phyloP scores from a whole-genome alignment of 805 yeast genomes.

The Cyberlindnera maclurae region DNA sequence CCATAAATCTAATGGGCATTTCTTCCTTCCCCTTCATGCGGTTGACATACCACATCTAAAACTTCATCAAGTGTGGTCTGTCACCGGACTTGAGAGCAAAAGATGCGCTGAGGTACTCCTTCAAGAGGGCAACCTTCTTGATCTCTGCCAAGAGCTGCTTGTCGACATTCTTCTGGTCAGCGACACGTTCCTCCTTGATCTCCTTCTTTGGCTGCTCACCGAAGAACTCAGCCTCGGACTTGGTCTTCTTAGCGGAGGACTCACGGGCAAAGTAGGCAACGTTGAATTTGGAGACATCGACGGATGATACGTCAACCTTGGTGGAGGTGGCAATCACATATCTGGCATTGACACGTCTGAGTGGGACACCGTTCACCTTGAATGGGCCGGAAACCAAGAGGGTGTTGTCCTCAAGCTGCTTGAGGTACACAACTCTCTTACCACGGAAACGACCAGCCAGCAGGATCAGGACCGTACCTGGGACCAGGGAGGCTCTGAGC shows the following conservation, averaged over 20 bases:
- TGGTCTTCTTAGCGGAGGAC: slow-evolving; percentile 72
- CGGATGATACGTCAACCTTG: slow-evolving; percentile 69
- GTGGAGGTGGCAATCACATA: slow-evolving; percentile 99
- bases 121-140: slow-evolving; percentile 95
- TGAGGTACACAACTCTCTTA: slow-evolving; percentile 97
- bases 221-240: slow-evolving; percentile 91
- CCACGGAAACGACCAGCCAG: slow-evolving; percentile 99
- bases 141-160: slow-evolving; percentile 86
- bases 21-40: neutral
- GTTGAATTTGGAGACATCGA: slow-evolving; percentile 85
- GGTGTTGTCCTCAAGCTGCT: slow-evolving; percentile 96
- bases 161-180: slow-evolving; percentile 95
- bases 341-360: slow-evolving; percentile 98
- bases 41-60: slow-evolving; percentile 41
- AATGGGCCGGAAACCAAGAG: slow-evolving; percentile 96
- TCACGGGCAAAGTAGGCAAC: slow-evolving; percentile 96
- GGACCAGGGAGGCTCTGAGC: slow-evolving; percentile 91
- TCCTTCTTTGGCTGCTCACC: slow-evolving; percentile 72
- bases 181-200: slow-evolving; percentile 87
- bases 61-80: slow-evolving; percentile 96
- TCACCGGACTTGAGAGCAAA: slow-evolving; percentile 98
- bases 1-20: neutral
- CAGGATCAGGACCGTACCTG: slow-evolving; percentile 96
- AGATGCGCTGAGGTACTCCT: slow-evolving; percentile 91
- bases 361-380: slow-evolving; percentile 99